Percentiles rank a stretch among this genome's conserved stretches.
Conservation (phyloP, 305 asterid species). For the Solanum chacoense region DNA sequence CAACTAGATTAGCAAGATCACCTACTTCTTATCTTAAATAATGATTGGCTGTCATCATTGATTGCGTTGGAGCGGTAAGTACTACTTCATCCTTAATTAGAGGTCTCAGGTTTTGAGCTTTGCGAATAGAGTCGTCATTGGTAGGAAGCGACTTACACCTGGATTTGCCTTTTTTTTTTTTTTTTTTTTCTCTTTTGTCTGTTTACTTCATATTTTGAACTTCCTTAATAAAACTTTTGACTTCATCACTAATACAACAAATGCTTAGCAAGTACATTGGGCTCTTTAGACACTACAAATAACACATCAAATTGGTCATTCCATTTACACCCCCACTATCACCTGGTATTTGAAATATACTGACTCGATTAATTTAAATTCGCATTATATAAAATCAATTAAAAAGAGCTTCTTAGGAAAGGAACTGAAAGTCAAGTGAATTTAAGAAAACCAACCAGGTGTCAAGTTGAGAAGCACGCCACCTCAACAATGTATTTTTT, state of each 20-base stretch:
- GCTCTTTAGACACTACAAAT: neutral
- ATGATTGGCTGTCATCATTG: neutral
- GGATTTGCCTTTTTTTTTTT: no score
- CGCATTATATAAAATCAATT: neutral
- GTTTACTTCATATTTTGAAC: no score
- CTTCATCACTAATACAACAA: neutral
- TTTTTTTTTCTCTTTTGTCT: no score
- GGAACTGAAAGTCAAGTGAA: neutral
- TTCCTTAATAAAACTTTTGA: no score
- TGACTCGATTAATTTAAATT: neutral
- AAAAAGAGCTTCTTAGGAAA: neutral
- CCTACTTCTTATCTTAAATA: neutral
- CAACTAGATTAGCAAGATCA: neutral
- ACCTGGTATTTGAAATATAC: neutral
- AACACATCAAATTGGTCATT: neutral
- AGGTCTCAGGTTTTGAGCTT: neutral
- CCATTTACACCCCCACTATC: neutral
- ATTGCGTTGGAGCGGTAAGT: neutral
- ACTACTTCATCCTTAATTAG: neutral
- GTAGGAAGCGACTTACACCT: neutral
- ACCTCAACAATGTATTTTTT: conserved; percentile 1
- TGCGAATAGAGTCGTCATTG: neutral
- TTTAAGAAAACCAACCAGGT: conserved; percentile 14
- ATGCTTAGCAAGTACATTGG: neutral
- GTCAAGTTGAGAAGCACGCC: conserved; percentile 9